Evolutionary conservation across 2,329 filamentous ascomycete species (phyloP).

Genomic region (Hypocreales sp.): DNA sequence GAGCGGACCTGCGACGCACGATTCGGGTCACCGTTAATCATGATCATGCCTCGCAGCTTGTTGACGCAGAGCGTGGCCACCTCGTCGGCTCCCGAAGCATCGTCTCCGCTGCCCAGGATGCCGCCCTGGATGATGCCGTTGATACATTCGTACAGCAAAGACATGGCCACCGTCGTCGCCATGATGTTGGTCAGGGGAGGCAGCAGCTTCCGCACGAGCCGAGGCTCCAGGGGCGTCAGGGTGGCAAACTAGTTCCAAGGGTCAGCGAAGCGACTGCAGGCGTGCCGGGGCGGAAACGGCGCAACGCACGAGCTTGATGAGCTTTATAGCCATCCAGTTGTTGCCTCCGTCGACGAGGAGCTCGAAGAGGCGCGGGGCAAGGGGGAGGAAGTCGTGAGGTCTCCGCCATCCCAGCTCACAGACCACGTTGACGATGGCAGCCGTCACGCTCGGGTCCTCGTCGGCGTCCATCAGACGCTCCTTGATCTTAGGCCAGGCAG

Average conservation of each 20-base stretch:
- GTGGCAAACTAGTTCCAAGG: conserved; percentile 76
- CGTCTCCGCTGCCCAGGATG: conserved; percentile 71
- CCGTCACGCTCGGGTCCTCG: conserved; percentile 86
- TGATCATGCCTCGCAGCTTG: conserved; percentile 87
- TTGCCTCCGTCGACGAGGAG: conserved; percentile 83
- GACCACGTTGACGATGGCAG: conserved; percentile 91
- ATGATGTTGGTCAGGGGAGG: conserved; percentile 88
- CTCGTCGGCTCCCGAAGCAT: conserved; percentile 70
- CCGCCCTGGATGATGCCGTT: conserved; percentile 96
- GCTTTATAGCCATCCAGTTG: conserved; percentile 99
- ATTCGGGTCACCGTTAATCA: conserved; percentile 86
- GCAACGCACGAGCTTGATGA: conserved; percentile 73
- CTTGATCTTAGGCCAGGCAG: conserved; percentile 96
- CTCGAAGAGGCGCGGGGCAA: conserved; percentile 85
- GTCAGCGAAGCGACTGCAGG: too few species aligned
- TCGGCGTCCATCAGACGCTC: conserved; percentile 79
- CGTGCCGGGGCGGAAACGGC: not conserved
- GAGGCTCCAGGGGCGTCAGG: conserved; percentile 79
- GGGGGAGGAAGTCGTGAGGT: conserved; percentile 81
- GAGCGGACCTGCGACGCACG: conserved; percentile 34
- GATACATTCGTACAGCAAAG: conserved; percentile 94
- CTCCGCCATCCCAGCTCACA: conserved; percentile 91
- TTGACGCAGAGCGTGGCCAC: conserved; percentile 84
- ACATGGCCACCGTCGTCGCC: conserved; percentile 91
- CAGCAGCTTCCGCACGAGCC: conserved; percentile 78